Evolutionary conservation across 345 rosid species (phyloP), one percentile per base, ranked within the genome.

Genomic region (Eucalyptus erythrocorys): DNA sequence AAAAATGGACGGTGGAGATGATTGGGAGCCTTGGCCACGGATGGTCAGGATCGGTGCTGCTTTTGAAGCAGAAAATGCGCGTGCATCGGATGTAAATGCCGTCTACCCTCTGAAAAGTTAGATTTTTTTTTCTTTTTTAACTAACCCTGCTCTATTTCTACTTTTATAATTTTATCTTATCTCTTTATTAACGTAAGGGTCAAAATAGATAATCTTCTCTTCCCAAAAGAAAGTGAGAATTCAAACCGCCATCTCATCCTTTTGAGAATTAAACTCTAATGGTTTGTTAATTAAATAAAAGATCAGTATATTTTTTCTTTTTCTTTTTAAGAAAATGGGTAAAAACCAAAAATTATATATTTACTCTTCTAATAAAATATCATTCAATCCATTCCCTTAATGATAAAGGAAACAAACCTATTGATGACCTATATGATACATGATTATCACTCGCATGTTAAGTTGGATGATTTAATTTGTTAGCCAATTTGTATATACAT

Each of bases 101-200:
- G 24, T 51, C 57, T 51, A 1, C 57, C 57, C 24, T 51, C 24
- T 21, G 19, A 51, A 51, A 51, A 51, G 57, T 51, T 19, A 7
- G 24, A 7, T 19, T 19, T 19, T 51, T 51, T 50, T 19, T 3
- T 17, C 1, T 0, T 51, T 51, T 19, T 51, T 51, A 51, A 0
- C 3, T 3, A 0, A 0, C 19, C 10, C 1, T 19, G 1, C 4
- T 2, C 2, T 19, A 3, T 1, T 3, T 0, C 7, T 7, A 7
- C 10, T 51, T 2, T 51, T 51, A 51, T 0, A 51, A 0, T 51
- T 51, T 51, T 51, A 6, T 1, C 24, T 51, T 51, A 19, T 3
- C 4, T 19, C 24, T 2, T 51, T 22, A 0, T 50, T 17, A 17
- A 2, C 22, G 3, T 50, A 50, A 0, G 22, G 3, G 4, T 50